Conservation (phyloP, 371 early-diverging fungal genomes). For the Mortierella sp. region DNA sequence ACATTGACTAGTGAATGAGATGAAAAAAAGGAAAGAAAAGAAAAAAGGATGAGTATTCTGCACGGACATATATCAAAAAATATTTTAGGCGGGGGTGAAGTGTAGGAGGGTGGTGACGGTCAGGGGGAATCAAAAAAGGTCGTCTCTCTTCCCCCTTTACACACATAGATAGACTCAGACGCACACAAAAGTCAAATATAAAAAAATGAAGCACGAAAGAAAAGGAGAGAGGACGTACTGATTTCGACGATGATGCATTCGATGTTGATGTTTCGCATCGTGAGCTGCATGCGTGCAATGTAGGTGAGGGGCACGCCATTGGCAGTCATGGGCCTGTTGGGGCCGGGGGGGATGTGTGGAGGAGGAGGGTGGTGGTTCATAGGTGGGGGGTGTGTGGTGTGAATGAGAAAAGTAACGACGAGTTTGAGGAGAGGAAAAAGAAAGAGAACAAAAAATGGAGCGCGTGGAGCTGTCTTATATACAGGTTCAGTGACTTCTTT, state of each 20-base stretch:
- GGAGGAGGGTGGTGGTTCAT: background rate
- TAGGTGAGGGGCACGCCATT: constrained; percentile 13
- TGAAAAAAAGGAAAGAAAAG: background rate
- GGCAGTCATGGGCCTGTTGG: background rate
- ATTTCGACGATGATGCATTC: constrained; percentile 47
- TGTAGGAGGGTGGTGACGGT: background rate
- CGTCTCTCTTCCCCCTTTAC: background rate
- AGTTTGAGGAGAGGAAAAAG: background rate
- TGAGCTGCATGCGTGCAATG: constrained; percentile 28
- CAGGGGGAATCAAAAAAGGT: constrained; percentile 11
- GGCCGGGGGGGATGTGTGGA: background rate
- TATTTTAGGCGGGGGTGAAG: background rate
- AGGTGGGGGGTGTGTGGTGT: constrained; percentile 3
- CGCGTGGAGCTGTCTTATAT: background rate
- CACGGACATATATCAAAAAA: background rate
- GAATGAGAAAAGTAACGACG: background rate
- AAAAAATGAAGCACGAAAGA: background rate
- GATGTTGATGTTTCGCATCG: constrained; percentile 36
- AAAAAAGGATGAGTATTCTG: background rate
- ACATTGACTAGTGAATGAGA: background rate
- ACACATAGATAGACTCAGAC: background rate
- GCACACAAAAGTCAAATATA: background rate
- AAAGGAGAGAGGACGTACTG: constrained; percentile 10
- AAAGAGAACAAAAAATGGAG: background rate
- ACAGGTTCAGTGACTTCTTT: background rate